phyloP scores from a whole-genome alignment of 768 basidiomycete genomes.

The Exsudoporus frostii region DNA sequence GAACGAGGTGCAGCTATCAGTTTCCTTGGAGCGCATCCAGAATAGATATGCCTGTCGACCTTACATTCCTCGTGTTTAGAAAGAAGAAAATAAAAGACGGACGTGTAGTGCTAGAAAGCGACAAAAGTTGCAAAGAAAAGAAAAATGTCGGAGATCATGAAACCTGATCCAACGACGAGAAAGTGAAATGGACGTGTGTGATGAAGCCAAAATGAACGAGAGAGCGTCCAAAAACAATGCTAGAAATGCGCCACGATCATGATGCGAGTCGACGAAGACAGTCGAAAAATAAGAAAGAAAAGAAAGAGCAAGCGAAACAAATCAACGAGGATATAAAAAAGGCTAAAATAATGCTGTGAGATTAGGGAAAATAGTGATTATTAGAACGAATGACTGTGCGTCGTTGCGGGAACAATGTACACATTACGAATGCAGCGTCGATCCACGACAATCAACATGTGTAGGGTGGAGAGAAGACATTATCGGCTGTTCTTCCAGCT shows the following conservation, averaged over 20 bases:
- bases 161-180: background rate
- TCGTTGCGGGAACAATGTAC: background rate
- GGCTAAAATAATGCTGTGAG: conserved; percentile 3
- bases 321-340: conserved; percentile 12
- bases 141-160: background rate
- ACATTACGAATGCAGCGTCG: background rate
- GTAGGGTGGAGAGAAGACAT: background rate
- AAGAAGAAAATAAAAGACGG: background rate
- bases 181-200: background rate
- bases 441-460: background rate
- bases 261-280: background rate
- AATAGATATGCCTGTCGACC: conserved; percentile 1
- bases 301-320: background rate
- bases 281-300: background rate
- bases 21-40: background rate
- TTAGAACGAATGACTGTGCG: conserved; percentile 9
- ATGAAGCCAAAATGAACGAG: background rate
- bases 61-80: background rate
- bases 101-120: background rate
- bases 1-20: no score
- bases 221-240: conserved; percentile 18
- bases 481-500: conserved; percentile 50
- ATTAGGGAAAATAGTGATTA: conserved; percentile 7
- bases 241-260: background rate
- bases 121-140: background rate